Percentiles rank a stretch among this genome's conserved stretches.
These are phyloP conservation scores for Phaseolus lunatus DNA, from an alignment of 306 rosid species.

Conservation along the genomic window DNA sequence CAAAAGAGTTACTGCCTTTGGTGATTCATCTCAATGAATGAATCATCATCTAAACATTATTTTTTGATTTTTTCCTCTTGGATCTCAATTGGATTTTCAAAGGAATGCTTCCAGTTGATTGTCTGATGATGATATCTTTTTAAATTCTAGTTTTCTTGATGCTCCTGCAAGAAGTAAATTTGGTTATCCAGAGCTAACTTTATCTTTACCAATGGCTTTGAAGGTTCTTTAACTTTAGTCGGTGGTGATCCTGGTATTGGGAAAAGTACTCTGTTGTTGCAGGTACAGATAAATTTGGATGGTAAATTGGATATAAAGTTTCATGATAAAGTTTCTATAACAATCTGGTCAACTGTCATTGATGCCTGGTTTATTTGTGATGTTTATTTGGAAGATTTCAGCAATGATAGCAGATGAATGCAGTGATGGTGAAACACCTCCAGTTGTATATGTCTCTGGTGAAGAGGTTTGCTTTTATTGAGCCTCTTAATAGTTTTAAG, in stretches of 20 bases:
- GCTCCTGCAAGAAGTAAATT: slow-evolving; percentile 3
- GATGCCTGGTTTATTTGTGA: slow-evolving; percentile 36
- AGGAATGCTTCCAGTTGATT: slow-evolving; percentile 19
- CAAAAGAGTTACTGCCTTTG: slow-evolving; percentile 9
- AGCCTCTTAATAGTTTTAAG: slow-evolving; percentile 20
- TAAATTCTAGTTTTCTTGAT: slow-evolving; percentile 32
- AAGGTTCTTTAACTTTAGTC: slow-evolving; percentile 87
- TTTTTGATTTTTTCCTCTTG: not conserved
- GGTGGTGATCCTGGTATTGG: slow-evolving; percentile 99
- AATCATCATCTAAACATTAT: not conserved
- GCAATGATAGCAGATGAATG: slow-evolving; percentile 70
- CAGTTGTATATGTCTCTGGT: slow-evolving; percentile 89
- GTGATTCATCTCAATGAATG: slow-evolving; percentile 26
- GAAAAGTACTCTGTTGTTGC: slow-evolving; percentile 92
- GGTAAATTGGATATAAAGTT: slow-evolving; percentile 24
- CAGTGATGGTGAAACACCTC: slow-evolving; percentile 51
- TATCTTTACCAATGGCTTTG: slow-evolving; percentile 48
- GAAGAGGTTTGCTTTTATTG: slow-evolving; percentile 80
- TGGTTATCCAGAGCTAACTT: slow-evolving; percentile 34
- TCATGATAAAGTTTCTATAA: slow-evolving; percentile 22
- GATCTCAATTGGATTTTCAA: slow-evolving; percentile 15
- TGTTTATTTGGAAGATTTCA: slow-evolving; percentile 67
- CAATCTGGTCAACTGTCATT: not conserved
- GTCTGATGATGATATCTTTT: not conserved
- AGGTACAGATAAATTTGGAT: slow-evolving; percentile 59